Base-by-base conservation (phyloP, 176 grass and related monocot genomes). In the Canna indica region DNA sequence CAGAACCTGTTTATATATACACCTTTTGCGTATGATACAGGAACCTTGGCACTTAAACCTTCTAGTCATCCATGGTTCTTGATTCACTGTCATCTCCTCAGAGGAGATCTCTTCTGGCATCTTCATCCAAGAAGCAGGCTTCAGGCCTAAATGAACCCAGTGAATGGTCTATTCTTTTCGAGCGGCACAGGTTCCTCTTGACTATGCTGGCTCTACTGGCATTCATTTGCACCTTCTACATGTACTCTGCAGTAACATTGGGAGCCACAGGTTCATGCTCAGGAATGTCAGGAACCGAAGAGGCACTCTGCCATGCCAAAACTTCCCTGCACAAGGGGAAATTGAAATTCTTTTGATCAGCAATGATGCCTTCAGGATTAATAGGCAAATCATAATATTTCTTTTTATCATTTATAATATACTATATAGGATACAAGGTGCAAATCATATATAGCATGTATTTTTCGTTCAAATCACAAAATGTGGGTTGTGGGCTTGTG, bases 221-320 rank as follows among this genome's bases (percentile, higher is more conserved):
- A 68, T 96, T 96, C 45, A 82, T 91, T 38, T 96, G 91, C 80
- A 88, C 85, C 28, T 79, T 96, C 67, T 91, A 91, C 81, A 47
- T 96, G 64, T 91, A 96, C 81, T 91, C 91, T 66, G 91, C 91
- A 22, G 82, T 91, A 62, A 91, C 91, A 41, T 68, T 96, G 73
- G 91, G 83, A 66, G 30, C 73, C 46, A n/a, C n/a, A n/a, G n/a
- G n/a, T n/a, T n/a, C n/a, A n/a, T n/a, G n/a, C n/a, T n/a, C n/a
- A n/a, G n/a, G n/a, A n/a, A n/a, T n/a, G n/a, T n/a, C n/a, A n/a
- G n/a, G n/a, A n/a, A n/a, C n/a, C n/a, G n/a, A n/a, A n/a, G n/a
- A n/a, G n/a, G n/a, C n/a, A n/a, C n/a, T n/a, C n/a, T n/a, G n/a
- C n/a, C n/a, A n/a, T n/a, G n/a, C n/a, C n/a, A n/a, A n/a, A n/a